Conservation (phyloP, 164 flowering plant genomes). For the Vitis vinifera region DNA sequence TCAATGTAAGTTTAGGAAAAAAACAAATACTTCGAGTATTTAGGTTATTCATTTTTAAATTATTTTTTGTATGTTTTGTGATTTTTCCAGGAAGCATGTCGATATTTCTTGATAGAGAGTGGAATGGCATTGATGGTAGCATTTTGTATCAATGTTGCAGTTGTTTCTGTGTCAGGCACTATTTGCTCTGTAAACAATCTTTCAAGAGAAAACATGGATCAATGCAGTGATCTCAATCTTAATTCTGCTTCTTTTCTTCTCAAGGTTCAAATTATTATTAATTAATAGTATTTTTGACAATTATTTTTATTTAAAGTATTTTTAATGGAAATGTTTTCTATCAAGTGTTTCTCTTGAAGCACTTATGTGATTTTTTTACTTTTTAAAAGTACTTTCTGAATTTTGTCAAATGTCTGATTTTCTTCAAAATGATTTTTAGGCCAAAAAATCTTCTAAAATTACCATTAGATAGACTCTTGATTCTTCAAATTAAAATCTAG, state of each 20-base stretch:
- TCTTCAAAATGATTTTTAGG: too few species aligned
- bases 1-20: constrained; percentile 55
- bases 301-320: background rate
- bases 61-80: background rate
- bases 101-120: constrained; percentile 75
- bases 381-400: background rate
- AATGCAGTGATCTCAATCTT: constrained; percentile 63
- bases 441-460: too few species aligned
- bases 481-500: too few species aligned
- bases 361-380: too few species aligned
- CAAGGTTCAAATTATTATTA: constrained; percentile 37
- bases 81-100: constrained; percentile 66
- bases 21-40: too few species aligned
- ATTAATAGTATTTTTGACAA: background rate
- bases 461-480: too few species aligned
- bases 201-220: constrained; percentile 18
- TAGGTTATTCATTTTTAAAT: too few species aligned
- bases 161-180: constrained; percentile 71
- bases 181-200: constrained; percentile 49
- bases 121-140: constrained; percentile 79
- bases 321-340: too few species aligned
- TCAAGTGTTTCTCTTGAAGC: too few species aligned
- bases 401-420: background rate
- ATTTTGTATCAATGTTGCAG: constrained; percentile 72
- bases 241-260: constrained; percentile 82